Base-by-base conservation (phyloP, 306 rosid genomes). In the Ochetophila trinervis region DNA sequence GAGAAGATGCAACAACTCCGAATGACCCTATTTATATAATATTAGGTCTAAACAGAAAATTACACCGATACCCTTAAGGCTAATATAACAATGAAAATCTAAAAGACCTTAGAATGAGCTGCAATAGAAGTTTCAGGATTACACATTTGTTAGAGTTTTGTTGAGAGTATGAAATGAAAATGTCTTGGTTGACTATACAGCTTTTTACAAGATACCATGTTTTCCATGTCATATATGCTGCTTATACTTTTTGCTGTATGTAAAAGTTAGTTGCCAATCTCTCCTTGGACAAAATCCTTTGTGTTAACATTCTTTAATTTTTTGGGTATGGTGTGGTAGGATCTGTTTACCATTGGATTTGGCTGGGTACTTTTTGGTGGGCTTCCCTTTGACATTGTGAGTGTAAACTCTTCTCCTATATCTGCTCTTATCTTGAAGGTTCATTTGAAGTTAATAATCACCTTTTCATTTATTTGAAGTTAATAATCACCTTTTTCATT, bases 351-450 rank as follows among this genome's bases (percentile, higher is more conserved):
- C 23, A 84, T 89, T 65, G 91, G 96, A 32, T 80, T 92, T 74
- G 98, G 98, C 65, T 92, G 98, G 98, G 67, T 84, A 50, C 52
- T 92, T 49, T 92, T 92, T 71, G 98, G 96, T 36, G 93, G 98
- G 74, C 96, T 92, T 62, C 95, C 93, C 27, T 89, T 82, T 69
- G 88, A 84, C 54, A 22, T 78, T 21, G 88, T 80, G 78, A 84
- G 88, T 77, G 57, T 12, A 22, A 57, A 34, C 53, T 23, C 3
- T 19, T 63, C 47, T 45, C 58, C 34, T 45, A 2, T 53, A 71
- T 36, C 14, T 22, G 57, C 22, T 32, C 19, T 53, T 11, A 14
- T 35, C 37, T 40, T 10, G 23, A 44, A 19, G 30, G 45, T 62
- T 1, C 53, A 71, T 27, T 22, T 52, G 20, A 30, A 30, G 49